phyloP scores from a whole-genome alignment of 371 early-diverging fungal species.

The Mortierella sp. region DNA sequence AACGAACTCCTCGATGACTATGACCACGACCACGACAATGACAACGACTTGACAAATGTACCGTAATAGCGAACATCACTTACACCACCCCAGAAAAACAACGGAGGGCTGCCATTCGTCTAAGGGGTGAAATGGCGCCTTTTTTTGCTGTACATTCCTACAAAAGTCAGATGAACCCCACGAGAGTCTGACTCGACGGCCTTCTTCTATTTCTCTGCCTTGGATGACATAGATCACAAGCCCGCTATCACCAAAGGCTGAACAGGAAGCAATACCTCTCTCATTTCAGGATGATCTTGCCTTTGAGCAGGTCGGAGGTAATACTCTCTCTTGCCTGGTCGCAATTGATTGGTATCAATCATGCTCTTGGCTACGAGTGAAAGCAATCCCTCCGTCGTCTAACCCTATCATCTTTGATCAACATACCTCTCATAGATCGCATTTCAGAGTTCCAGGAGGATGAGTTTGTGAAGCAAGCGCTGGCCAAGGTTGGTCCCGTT shows the following conservation, averaged over 20 bases:
- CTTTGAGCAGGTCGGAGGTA: slow-evolving; percentile 57
- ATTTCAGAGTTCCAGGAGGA: slow-evolving; percentile 83
- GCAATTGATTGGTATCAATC: not conserved
- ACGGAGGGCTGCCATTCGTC: not conserved
- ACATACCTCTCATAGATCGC: slow-evolving; percentile 59
- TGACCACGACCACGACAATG: slow-evolving; percentile 33
- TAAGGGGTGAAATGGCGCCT: not conserved
- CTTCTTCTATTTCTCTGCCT: not conserved
- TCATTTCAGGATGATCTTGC: slow-evolving; percentile 51
- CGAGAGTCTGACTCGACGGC: not conserved
- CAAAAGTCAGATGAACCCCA: not conserved
- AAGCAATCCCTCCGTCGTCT: not conserved
- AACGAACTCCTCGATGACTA: slow-evolving; percentile 50
- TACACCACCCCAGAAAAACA: not conserved
- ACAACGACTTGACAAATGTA: slow-evolving; percentile 15
- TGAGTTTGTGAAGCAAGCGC: slow-evolving; percentile 82
- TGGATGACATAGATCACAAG: not conserved
- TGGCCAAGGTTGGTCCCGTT: slow-evolving; percentile 69
- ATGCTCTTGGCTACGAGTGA: not conserved
- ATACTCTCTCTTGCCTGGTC: not conserved
- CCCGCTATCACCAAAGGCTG: slow-evolving; percentile 26
- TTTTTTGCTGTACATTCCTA: not conserved
- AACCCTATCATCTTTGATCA: not conserved
- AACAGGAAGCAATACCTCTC: slow-evolving; percentile 33
- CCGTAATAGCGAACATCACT: not conserved